A percentile compares a stretch with the other conserved stretches of the same genome.
phyloP scores from a whole-genome alignment of 352 stramenopile genomes.

The Peronosclerospora sorghi region DNA sequence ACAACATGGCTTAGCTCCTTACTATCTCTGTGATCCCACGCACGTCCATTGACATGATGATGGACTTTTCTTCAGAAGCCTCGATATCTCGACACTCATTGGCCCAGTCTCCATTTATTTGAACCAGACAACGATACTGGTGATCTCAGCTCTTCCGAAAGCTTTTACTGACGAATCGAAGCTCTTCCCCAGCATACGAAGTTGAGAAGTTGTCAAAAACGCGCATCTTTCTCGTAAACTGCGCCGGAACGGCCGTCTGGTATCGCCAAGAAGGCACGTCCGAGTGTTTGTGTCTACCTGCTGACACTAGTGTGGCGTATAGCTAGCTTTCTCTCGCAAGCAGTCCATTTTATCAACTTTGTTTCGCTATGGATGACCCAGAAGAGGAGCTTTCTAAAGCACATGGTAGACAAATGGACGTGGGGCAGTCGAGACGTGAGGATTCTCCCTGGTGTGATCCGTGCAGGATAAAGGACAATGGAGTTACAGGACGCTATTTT shows the following conservation, averaged over 20 bases:
- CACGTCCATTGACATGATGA: slow-evolving; percentile 33
- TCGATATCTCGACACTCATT: slow-evolving; percentile 38
- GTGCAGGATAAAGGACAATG: slow-evolving; percentile 48
- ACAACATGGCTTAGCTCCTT: slow-evolving; percentile 65
- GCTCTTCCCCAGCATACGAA: not conserved
- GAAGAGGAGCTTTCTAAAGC: not conserved
- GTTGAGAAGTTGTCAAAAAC: slow-evolving; percentile 41
- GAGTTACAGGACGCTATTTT: slow-evolving; percentile 49
- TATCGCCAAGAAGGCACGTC: slow-evolving; percentile 55
- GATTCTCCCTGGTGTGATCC: slow-evolving; percentile 47
- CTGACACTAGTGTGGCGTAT: slow-evolving; percentile 29
- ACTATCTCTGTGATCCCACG: slow-evolving; percentile 53
- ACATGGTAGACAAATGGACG: not conserved
- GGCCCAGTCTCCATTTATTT: slow-evolving; percentile 46
- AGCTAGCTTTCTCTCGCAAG: slow-evolving; percentile 56
- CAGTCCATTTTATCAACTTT: slow-evolving; percentile 37
- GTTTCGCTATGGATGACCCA: slow-evolving; percentile 37
- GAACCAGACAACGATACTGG: slow-evolving; percentile 57
- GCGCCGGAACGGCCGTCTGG: slow-evolving; percentile 30
- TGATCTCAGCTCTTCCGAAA: slow-evolving; percentile 46
- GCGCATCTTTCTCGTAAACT: slow-evolving; percentile 49
- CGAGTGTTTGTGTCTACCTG: slow-evolving; percentile 34
- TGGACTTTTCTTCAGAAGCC: slow-evolving; percentile 20
- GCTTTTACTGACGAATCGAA: slow-evolving; percentile 16
- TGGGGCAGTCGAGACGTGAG: not conserved